Base-by-base conservation (phyloP, 495 filamentous ascomycete genomes). In the Aspergillus indologenus region DNA sequence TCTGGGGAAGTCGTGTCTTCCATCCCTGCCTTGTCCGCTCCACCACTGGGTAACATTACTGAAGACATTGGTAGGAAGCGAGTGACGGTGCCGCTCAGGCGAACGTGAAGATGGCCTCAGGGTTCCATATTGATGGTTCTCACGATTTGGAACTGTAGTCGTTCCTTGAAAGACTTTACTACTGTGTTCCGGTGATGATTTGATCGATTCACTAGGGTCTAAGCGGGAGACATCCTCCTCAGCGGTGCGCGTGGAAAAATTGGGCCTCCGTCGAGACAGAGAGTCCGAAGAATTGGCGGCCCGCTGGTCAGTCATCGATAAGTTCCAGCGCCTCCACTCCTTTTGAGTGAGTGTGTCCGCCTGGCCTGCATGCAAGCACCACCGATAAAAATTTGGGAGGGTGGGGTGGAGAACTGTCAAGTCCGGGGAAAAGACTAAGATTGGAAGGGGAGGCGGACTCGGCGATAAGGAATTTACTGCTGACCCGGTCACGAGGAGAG, bases 201-300 rank as follows among this genome's bases (percentile, higher is more conserved):
- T 43, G 11, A 53, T 59, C 21, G 65, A 69, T 18, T 78, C 75
- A 49, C 62, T 70, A 19, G 75, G 75, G 40, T 68, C 76, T 51
- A 86, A 68, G 57, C 81, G 77, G 22, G 74, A 70, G 42, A 72
- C 77, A 72, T 84, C 81, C 67, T 84, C 84, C 60, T 73, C 72
- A n/a, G 84, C 75, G 9, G 80, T 74, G 45, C 81, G 76, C 42
- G 82, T 69, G 24, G 79, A 75, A 65, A 86, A 85, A 58, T 76
- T 82, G 15, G 82, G 75, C 42, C 75, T 69, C 61, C 65, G 70
- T 47, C 75, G 70, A 68, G 75, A 70, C 61, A 75, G 29, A 44
- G 66, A 65, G 57, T 73, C 54, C 57, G 68, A 68, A 58, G 63
- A 54, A 62, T 59, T 57, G 46, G 57, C 63, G 46, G 50, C 56